Conservation (phyloP, 192 early-diverging fungal genomes). For the Podochytrium sp. region DNA sequence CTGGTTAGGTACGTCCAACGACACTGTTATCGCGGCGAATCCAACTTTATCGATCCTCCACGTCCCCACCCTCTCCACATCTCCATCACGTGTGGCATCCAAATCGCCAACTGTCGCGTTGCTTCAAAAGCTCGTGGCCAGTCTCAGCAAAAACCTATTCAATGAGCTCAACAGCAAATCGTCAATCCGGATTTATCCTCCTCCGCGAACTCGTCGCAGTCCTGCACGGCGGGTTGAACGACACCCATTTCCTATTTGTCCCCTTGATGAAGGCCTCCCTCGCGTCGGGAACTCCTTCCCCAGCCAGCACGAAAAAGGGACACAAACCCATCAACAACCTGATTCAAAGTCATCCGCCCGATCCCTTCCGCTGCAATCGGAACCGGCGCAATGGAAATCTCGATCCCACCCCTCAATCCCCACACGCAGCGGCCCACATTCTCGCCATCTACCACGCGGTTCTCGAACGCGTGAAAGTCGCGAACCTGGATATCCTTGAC, state of each 20-base stretch:
- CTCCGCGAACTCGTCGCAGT: constrained; percentile 72
- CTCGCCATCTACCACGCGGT: constrained; percentile 65
- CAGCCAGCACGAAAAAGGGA: constrained; percentile 33
- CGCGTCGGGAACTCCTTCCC: constrained; percentile 49
- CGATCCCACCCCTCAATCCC: constrained; percentile 39
- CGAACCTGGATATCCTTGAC: constrained; percentile 84
- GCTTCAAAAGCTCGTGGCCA: constrained; percentile 66
- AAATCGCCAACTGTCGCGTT: no score
- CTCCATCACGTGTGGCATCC: no score
- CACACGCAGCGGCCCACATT: constrained; percentile 32
- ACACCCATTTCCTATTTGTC: constrained; percentile 65
- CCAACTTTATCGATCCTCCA: no score
- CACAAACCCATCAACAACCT: constrained; percentile 56
- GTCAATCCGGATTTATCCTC: constrained; percentile 74
- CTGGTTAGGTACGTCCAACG: no score
- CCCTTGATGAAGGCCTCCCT: constrained; percentile 74
- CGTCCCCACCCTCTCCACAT: no score
- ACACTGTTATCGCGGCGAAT: no score
- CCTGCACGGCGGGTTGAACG: constrained; percentile 74
- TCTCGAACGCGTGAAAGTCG: constrained; percentile 59
- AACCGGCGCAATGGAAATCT: constrained; percentile 60
- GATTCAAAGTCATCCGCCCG: constrained; percentile 74
- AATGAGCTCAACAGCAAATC: constrained; percentile 77
- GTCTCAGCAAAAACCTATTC: constrained; percentile 65
- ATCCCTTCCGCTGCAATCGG: constrained; percentile 50